Evolutionary conservation across 306 rosid genomes (phyloP), one percentile per base, ranked within the genome.

Genomic region (Prunus salicina): DNA sequence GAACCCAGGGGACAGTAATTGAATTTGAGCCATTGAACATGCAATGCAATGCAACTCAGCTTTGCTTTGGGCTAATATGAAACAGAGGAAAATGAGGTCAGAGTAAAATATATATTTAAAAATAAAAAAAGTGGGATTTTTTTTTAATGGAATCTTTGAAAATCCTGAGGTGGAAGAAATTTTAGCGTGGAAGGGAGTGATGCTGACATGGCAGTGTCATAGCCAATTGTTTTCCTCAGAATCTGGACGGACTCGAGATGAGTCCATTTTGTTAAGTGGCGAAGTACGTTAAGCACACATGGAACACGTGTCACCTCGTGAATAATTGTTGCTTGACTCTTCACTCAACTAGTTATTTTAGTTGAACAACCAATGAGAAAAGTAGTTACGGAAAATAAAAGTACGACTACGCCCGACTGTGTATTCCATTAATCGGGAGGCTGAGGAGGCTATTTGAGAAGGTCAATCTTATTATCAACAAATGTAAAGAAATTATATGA

Each of bases 21-120:
- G 87, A 51, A 94, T 94, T 34, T 78, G 87, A 50, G 97, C 97
- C 99, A 90, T 95, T 82, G 79, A 25, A 60, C 64, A 66, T 12
- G 45, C 27, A 2, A 71, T 4, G 34, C 34, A 22, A 2, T 56
- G 62, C 64, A 2, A 25, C 15, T 1, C 47, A 61, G 25, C 34
- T 45, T 28, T 58, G 2, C 8, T 4, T 28, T 16, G 38, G 19
- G 50, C 25, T 12, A n/a, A 13, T 30, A 64, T 38, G 57, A 27
- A n/a, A 13, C 12, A 9, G 8, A 30, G 13, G 49, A 34, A 25
- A 32, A 10, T 15, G 19, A 19, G 16, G 3, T 2, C 0, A 3
- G 47, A 57, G 64, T 27, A 13, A 60, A 25, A 55, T 75, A 0
- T 32, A 2, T 30, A 0, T 9, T 20, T 49, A 2, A 3, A 38